Evolutionary conservation across 2,329 filamentous ascomycete genomes (phyloP).

Genomic region (Cladobotryum mycophilum): DNA sequence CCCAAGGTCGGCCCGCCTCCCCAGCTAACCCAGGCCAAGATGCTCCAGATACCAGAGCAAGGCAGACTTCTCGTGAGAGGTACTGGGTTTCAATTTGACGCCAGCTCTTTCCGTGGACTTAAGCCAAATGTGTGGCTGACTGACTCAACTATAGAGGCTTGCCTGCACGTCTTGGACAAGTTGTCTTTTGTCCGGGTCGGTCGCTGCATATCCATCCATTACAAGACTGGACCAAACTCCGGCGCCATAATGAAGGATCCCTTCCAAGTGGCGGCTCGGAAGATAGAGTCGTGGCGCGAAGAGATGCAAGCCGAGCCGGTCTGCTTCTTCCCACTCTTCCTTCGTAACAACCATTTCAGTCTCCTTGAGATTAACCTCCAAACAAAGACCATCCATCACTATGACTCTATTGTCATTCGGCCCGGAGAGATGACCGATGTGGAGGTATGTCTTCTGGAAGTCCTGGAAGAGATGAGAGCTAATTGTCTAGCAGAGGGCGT

Average conservation of each 20-base stretch:
- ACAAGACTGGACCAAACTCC: too few species aligned
- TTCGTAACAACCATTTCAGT: conserved; percentile 7
- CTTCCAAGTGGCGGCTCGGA: conserved; percentile 5
- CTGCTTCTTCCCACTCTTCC: conserved; percentile 8
- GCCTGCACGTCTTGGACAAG: too few species aligned
- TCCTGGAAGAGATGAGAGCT: neutral
- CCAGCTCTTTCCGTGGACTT: too few species aligned
- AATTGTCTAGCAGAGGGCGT: neutral
- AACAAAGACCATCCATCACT: conserved; percentile 5
- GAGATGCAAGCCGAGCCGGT: neutral
- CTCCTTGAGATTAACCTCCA: conserved; percentile 8
- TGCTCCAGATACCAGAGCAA: neutral
- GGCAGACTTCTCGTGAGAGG: neutral
- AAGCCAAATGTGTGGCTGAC: too few species aligned
- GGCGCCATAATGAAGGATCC: conserved; percentile 2
- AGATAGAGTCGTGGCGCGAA: conserved; percentile 8
- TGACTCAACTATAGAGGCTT: too few species aligned
- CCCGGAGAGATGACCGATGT: neutral
- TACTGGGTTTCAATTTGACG: too few species aligned
- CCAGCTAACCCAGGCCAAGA: neutral
- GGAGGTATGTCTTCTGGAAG: neutral
- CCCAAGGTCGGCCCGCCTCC: neutral
- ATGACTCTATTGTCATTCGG: conserved; percentile 1
- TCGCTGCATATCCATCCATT: too few species aligned
- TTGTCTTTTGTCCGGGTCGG: too few species aligned